Evolutionary conservation across 2,329 filamentous ascomycete genomes (phyloP).

Genomic region (Claviceps quebecensis): DNA sequence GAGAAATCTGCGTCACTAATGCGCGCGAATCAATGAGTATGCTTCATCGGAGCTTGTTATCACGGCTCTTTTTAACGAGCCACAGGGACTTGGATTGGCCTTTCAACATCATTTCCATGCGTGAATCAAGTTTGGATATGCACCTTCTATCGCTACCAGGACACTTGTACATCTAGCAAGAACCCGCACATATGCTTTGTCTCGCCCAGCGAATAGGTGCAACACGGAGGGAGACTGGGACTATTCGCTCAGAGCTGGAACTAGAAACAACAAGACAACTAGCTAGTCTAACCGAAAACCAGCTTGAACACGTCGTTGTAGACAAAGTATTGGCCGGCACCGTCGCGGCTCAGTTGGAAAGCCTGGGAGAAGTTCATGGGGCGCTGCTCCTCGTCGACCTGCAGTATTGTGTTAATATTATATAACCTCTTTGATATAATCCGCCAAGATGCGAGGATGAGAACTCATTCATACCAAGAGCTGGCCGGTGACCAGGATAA

Average conservation of each 20-base stretch:
- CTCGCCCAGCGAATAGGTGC: neutral
- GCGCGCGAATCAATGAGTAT: no score
- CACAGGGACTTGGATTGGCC: neutral
- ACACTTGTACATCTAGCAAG: neutral
- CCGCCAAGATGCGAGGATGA: no score
- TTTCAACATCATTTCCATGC: neutral
- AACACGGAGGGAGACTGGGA: neutral
- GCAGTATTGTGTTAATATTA: neutral
- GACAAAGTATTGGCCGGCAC: constrained; percentile 62
- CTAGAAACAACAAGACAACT: neutral
- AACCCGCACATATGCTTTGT: neutral
- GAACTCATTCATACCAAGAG: constrained; percentile 49
- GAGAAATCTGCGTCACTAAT: no score
- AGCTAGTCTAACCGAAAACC: constrained; percentile 45
- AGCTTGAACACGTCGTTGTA: constrained; percentile 94
- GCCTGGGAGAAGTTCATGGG: constrained; percentile 85
- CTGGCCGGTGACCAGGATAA: constrained; percentile 79
- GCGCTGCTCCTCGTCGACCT: constrained; percentile 76
- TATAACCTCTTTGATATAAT: neutral
- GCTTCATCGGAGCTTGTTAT: neutral
- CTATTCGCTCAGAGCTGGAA: neutral
- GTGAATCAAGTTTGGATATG: neutral
- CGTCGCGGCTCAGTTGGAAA: constrained; percentile 69
- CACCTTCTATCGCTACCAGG: constrained; percentile 3
- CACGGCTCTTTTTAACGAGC: neutral